Conservation (phyloP, 495 filamentous ascomycete genomes). For the Entonaema liquescens region DNA sequence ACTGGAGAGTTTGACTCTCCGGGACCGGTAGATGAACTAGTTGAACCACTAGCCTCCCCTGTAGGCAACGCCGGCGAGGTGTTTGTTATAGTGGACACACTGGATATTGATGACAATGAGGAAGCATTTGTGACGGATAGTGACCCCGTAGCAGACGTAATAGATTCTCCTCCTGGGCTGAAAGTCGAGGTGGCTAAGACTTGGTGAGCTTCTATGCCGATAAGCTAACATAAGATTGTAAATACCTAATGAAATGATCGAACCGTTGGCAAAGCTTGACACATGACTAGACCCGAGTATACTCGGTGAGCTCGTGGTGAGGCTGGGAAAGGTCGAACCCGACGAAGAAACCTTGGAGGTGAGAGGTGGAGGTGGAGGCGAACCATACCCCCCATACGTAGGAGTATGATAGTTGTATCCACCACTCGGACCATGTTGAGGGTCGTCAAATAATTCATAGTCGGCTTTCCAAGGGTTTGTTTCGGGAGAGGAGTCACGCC, state of each 20-base stretch:
- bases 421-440: slow-evolving; percentile 34
- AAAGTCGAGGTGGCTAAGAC: slow-evolving; percentile 18
- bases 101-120: slow-evolving; percentile 1
- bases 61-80: slow-evolving; percentile 15
- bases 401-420: slow-evolving; percentile 51
- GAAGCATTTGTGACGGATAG: slow-evolving; percentile 8
- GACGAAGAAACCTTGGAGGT: slow-evolving; percentile 31
- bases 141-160: slow-evolving; percentile 17
- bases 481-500: slow-evolving; percentile 25
- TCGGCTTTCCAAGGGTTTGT: slow-evolving; percentile 26
- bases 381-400: slow-evolving; percentile 55
- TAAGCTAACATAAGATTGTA: background rate
- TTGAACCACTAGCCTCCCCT: slow-evolving; percentile 16
- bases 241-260: slow-evolving; percentile 10
- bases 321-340: slow-evolving; percentile 9
- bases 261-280: slow-evolving; percentile 5
- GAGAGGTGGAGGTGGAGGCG: slow-evolving; percentile 45
- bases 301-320: slow-evolving; percentile 3
- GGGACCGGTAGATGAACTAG: background rate
- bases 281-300: background rate
- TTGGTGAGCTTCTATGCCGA: slow-evolving; percentile 7
- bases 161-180: slow-evolving; percentile 5
- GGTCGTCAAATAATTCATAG: slow-evolving; percentile 42
- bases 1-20: slow-evolving; percentile 10
- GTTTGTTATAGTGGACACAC: background rate